phyloP scores from a whole-genome alignment of 176 grass and related monocot genomes.

The Oryza glumipatula region DNA sequence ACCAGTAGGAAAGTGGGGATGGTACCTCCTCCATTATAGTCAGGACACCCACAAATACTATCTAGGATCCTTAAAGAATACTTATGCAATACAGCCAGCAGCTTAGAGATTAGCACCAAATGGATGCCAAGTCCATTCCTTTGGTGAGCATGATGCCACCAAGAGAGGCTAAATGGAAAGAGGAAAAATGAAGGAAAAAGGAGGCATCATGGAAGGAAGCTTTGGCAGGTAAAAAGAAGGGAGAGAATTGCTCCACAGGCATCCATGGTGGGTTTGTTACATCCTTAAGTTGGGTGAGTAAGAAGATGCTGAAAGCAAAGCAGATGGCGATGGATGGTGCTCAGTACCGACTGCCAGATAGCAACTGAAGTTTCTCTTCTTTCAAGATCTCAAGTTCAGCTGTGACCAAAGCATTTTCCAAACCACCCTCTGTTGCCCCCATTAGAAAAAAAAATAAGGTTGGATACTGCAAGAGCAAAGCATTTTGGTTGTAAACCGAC shows the following conservation, averaged over 20 bases:
- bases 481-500: constrained; percentile 6
- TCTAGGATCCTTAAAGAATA: not conserved
- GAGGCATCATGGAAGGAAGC: constrained; percentile 41
- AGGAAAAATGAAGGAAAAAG: constrained; percentile 28
- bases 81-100: constrained; percentile 24
- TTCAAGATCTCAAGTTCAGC: constrained; percentile 28
- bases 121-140: constrained; percentile 28
- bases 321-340: constrained; percentile 41
- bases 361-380: constrained; percentile 39
- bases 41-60: constrained; percentile 16
- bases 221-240: constrained; percentile 57
- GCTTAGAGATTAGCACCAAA: constrained; percentile 29
- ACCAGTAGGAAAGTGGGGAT: constrained; percentile 26
- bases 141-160: constrained; percentile 39
- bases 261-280: constrained; percentile 52
- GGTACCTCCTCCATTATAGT: constrained; percentile 27
- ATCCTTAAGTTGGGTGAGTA: constrained; percentile 42
- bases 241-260: constrained; percentile 32
- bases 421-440: constrained; percentile 26
- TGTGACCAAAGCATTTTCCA: constrained; percentile 28
- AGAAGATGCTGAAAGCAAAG: constrained; percentile 47
- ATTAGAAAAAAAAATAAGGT: constrained; percentile 2
- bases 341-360: constrained; percentile 37
- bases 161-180: constrained; percentile 43
- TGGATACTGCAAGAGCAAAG: not conserved